Conservation (phyloP, 495 filamentous ascomycete species). For the Venustampulla echinocandica region DNA sequence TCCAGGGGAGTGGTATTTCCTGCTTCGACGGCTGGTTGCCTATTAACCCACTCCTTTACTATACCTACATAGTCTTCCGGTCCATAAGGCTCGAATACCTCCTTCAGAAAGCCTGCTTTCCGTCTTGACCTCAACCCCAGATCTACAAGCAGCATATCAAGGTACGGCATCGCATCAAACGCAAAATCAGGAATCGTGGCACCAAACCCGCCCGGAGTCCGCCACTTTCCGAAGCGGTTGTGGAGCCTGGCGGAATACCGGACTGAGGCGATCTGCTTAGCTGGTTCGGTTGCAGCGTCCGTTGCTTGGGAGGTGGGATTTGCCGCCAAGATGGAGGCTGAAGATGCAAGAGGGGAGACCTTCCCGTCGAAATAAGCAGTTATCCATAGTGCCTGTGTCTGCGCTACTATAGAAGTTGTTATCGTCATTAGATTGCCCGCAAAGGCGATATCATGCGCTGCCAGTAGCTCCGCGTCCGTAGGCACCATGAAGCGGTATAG, state of each 20-base stretch:
- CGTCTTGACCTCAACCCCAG: constrained; percentile 11
- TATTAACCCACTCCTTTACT: constrained; percentile 45
- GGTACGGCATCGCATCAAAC: constrained; percentile 69
- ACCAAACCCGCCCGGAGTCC: constrained; percentile 60
- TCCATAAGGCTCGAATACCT: constrained; percentile 48
- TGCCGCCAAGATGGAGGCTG: too few species aligned
- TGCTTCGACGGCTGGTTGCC: too few species aligned
- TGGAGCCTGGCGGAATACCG: constrained; percentile 52
- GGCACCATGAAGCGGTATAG: constrained; percentile 68
- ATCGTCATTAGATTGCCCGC: constrained; percentile 57
- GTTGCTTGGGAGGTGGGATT: too few species aligned
- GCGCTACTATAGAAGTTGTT: constrained; percentile 51
- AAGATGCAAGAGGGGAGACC: constrained; percentile 3
- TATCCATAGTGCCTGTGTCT: constrained; percentile 67
- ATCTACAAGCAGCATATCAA: constrained; percentile 39
- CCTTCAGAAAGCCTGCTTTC: constrained; percentile 29
- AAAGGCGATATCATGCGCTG: constrained; percentile 55
- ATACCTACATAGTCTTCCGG: constrained; percentile 53
- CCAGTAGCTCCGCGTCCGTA: constrained; percentile 39
- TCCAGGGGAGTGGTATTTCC: too few species aligned
- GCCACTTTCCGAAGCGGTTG: constrained; percentile 59
- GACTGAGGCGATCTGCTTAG: constrained; percentile 25
- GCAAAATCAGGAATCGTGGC: constrained; percentile 59
- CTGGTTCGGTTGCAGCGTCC: too few species aligned
- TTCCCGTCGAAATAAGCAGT: constrained; percentile 47